These are phyloP conservation scores for Kalanchoe fedtschenkoi DNA, from an alignment of 164 flowering plant species.

Conservation along the genomic window DNA sequence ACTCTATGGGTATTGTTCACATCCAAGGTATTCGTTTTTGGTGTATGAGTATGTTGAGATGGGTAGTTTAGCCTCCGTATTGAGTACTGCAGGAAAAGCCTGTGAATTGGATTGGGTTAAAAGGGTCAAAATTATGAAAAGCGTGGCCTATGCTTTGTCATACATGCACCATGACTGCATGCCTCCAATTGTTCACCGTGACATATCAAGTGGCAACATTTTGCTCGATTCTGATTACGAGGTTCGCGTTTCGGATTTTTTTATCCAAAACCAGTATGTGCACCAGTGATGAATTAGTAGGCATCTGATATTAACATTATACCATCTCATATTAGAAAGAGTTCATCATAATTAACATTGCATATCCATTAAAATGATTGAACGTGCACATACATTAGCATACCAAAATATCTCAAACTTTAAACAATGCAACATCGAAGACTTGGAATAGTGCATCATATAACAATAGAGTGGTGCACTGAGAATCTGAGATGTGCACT, in stretches of 20 bases:
- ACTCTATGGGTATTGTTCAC: slow-evolving; percentile 8
- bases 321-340: slow-evolving; percentile 6
- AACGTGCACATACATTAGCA: too few relatives aligned
- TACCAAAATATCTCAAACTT: too few relatives aligned
- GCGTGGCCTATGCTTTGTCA: slow-evolving; percentile 11
- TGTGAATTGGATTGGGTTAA: slow-evolving; percentile 8
- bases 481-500: too few relatives aligned
- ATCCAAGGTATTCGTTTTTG: slow-evolving; percentile 7
- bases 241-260: slow-evolving; percentile 10
- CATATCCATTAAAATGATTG: too few relatives aligned
- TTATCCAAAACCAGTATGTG: too few relatives aligned
- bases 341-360: too few relatives aligned
- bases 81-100: slow-evolving; percentile 5
- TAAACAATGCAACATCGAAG: too few relatives aligned
- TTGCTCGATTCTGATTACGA: slow-evolving; percentile 14
- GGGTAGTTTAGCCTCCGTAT: slow-evolving; percentile 6
- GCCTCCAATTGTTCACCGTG: slow-evolving; percentile 12
- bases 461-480: too few relatives aligned
- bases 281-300: too few relatives aligned
- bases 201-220: slow-evolving; percentile 10
- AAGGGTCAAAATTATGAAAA: slow-evolving; percentile 7
- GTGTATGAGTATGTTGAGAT: slow-evolving; percentile 12
- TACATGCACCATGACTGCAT: slow-evolving; percentile 14
- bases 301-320: too few relatives aligned
- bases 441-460: too few relatives aligned